phyloP scores from a whole-genome alignment of 441 rosid species.

The Cnidoscolus chayamansa region DNA sequence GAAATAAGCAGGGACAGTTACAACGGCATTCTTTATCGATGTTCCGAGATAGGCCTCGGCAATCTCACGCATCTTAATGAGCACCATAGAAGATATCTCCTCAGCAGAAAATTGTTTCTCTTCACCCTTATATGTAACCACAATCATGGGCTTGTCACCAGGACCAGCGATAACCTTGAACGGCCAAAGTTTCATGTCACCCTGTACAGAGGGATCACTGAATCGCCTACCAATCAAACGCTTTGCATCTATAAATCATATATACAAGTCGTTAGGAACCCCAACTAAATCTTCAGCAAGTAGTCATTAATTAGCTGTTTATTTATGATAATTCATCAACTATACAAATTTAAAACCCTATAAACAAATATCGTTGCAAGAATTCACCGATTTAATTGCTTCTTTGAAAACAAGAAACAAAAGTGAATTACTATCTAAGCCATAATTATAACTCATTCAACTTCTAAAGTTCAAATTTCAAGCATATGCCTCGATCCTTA shows the following conservation, averaged over 20 bases:
- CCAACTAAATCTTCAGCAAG: neutral
- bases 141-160: conserved; percentile 69
- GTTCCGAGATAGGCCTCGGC: conserved; percentile 66
- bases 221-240: conserved; percentile 65
- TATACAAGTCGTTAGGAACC: neutral
- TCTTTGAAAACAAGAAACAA: no score
- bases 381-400: no score
- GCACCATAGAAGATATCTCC: conserved; percentile 58
- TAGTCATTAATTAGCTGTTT: no score
- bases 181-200: conserved; percentile 61
- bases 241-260: conserved; percentile 52
- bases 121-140: conserved; percentile 54
- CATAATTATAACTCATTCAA: no score
- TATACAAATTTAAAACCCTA: no score
- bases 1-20: conserved; percentile 61
- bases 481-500: no score
- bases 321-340: no score
- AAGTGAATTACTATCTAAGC: no score
- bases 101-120: conserved; percentile 51
- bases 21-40: conserved; percentile 56
- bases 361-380: no score
- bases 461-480: no score
- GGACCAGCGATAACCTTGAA: conserved; percentile 62
- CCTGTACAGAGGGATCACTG: conserved; percentile 53
- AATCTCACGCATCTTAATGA: conserved; percentile 62